Conservation (phyloP, 495 filamentous ascomycete genomes). For the Tuber magnatum region DNA sequence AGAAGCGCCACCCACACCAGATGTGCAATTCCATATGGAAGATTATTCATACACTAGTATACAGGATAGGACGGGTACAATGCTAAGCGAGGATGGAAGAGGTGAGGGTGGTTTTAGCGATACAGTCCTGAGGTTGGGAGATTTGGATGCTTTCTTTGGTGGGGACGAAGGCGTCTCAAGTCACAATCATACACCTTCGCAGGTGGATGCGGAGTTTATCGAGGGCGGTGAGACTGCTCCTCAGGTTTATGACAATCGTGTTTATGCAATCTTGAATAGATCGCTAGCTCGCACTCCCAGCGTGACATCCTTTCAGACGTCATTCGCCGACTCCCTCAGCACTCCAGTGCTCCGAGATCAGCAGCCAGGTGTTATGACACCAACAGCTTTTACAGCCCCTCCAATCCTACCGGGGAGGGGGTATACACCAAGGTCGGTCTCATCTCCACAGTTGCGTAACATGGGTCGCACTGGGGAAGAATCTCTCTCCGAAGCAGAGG, state of each 20-base stretch:
- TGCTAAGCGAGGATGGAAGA: slow-evolving; percentile 81
- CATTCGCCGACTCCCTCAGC: slow-evolving; percentile 59
- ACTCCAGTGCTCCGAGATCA: slow-evolving; percentile 28
- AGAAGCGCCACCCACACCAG: slow-evolving; percentile 63
- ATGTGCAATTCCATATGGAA: slow-evolving; percentile 85
- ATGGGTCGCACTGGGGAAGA: slow-evolving; percentile 36
- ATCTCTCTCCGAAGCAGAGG: slow-evolving; percentile 34
- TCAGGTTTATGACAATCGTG: slow-evolving; percentile 88
- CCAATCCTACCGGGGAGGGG: slow-evolving; percentile 28
- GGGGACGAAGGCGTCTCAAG: slow-evolving; percentile 48
- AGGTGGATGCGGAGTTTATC: slow-evolving; percentile 53
- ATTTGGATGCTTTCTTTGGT: slow-evolving; percentile 92
- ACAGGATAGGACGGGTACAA: slow-evolving; percentile 72
- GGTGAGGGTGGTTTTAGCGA: slow-evolving; percentile 58
- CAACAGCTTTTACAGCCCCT: slow-evolving; percentile 44
- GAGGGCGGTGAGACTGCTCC: slow-evolving; percentile 66
- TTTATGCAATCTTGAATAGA: slow-evolving; percentile 69
- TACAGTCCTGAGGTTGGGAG: slow-evolving; percentile 82
- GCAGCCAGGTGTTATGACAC: slow-evolving; percentile 38
- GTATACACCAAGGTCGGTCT: slow-evolving; percentile 36
- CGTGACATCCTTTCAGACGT: slow-evolving; percentile 76
- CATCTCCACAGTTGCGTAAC: slow-evolving; percentile 32
- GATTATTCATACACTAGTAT: slow-evolving; percentile 75
- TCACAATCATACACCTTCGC: slow-evolving; percentile 43
- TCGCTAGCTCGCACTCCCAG: slow-evolving; percentile 65